A percentile compares a stretch with the other conserved stretches of the same genome.
These are phyloP conservation scores for Sphagnum fallax DNA, from an alignment of 228 moss, liverwort and hornwort species.

Conservation along the genomic window DNA sequence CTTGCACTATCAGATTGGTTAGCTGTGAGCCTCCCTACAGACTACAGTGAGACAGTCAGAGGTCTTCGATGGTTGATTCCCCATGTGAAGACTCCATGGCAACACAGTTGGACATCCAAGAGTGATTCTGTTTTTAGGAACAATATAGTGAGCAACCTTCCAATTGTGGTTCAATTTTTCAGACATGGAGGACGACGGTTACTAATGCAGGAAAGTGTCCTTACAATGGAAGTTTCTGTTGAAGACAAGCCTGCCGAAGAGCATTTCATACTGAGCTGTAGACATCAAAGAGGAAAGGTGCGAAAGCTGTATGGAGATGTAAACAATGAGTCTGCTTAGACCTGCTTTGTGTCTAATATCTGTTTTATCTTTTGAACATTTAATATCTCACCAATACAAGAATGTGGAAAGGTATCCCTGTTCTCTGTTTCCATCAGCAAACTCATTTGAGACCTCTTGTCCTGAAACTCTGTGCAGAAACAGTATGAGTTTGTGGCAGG, in stretches of 20 bases:
- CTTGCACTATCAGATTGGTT: slow-evolving; percentile 78
- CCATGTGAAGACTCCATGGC: slow-evolving; percentile 68
- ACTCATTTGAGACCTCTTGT: background rate
- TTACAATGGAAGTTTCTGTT: slow-evolving; percentile 8
- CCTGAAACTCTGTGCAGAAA: background rate
- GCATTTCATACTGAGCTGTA: too few relatives aligned
- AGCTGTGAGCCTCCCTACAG: slow-evolving; percentile 64
- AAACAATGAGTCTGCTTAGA: too few relatives aligned
- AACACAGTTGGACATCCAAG: slow-evolving; percentile 20
- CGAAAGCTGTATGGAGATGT: too few relatives aligned
- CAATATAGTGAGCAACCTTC: slow-evolving; percentile 3
- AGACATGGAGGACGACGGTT: slow-evolving; percentile 26
- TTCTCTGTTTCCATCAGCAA: background rate
- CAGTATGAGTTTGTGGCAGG: too few relatives aligned
- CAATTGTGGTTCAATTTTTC: slow-evolving; percentile 21
- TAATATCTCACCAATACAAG: background rate
- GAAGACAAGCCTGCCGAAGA: too few relatives aligned
- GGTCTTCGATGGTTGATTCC: slow-evolving; percentile 88
- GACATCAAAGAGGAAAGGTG: too few relatives aligned
- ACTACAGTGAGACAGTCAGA: slow-evolving; percentile 62
- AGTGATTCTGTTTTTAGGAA: slow-evolving; percentile 1
- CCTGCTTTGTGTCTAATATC: too few relatives aligned
- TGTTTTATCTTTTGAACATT: too few relatives aligned
- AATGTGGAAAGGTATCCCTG: background rate
- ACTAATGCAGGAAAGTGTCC: background rate